A percentile compares a stretch with the other conserved stretches of the same genome.
phyloP scores from a whole-genome alignment of 2,329 filamentous ascomycete genomes.

The Fusarium albosuccineum region DNA sequence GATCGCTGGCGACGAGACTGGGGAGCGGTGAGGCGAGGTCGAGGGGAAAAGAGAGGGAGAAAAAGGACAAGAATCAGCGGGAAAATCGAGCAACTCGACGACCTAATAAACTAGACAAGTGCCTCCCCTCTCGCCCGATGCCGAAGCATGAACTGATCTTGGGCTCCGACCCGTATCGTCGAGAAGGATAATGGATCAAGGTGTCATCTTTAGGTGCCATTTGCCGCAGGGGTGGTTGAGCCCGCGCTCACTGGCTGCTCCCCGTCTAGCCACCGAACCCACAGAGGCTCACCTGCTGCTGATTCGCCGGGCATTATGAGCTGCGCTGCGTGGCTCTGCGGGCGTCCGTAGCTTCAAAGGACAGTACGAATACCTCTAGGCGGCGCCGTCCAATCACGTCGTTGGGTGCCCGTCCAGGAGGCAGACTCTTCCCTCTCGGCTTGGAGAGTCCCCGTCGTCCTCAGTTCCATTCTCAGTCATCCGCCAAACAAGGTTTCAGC shows the following conservation, averaged over 20 bases:
- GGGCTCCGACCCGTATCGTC: conserved; percentile 1
- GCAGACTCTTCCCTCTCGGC: conserved; percentile 40
- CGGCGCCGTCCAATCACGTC: conserved; percentile 41
- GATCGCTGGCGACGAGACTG: too few species aligned
- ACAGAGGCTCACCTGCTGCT: neutral
- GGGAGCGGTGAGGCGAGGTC: too few species aligned
- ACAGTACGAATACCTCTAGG: conserved; percentile 30
- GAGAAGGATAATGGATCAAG: conserved; percentile 26
- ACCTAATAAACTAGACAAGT: neutral
- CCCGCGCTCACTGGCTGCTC: neutral
- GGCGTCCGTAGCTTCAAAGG: conserved; percentile 30
- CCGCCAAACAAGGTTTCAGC: conserved; percentile 43
- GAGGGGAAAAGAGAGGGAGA: neutral
- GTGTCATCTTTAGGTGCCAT: conserved; percentile 37
- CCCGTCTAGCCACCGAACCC: conserved; percentile 11
- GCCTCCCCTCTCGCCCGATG: neutral
- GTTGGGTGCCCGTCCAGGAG: conserved; percentile 8
- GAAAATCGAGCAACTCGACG: too few species aligned
- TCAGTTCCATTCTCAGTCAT: conserved; percentile 29
- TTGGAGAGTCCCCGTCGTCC: conserved; percentile 40
- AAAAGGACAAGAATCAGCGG: neutral
- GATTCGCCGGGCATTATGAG: conserved; percentile 9
- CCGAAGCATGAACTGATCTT: conserved; percentile 9
- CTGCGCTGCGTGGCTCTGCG: conserved; percentile 25
- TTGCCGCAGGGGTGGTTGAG: conserved; percentile 18